phyloP scores from a whole-genome alignment of 1,284 basidiomycete genomes.

The Trichosporon sp. region DNA sequence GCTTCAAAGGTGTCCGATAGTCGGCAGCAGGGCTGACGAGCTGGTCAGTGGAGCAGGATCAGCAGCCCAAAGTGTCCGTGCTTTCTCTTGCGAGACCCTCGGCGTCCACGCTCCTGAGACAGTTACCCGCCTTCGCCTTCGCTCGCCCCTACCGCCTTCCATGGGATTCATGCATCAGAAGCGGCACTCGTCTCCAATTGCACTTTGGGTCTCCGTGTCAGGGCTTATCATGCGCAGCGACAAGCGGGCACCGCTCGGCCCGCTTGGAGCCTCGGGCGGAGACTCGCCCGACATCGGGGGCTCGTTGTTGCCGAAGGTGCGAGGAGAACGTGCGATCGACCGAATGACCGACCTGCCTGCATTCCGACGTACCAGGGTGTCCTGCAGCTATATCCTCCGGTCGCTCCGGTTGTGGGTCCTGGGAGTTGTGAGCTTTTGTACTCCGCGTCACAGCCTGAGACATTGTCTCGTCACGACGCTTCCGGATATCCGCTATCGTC shows the following conservation, averaged over 20 bases:
- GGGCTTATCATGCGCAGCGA: not conserved
- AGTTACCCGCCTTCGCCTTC: not conserved
- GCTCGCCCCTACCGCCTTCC: too few species aligned
- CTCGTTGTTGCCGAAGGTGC: not conserved
- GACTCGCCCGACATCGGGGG: not conserved
- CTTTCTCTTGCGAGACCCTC: not conserved
- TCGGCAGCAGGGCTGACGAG: too few species aligned
- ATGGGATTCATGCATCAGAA: too few species aligned
- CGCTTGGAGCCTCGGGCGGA: not conserved
- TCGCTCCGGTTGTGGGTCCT: not conserved
- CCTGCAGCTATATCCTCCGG: not conserved
- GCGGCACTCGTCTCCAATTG: not conserved
- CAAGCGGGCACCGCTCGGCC: not conserved
- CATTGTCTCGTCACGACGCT: not conserved
- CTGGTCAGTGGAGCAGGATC: not conserved
- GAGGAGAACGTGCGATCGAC: not conserved
- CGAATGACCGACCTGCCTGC: not conserved
- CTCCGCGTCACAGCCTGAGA: not conserved
- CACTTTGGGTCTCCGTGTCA: not conserved
- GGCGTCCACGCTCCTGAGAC: not conserved
- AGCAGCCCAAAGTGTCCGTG: constrained; percentile 1
- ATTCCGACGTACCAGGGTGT: not conserved
- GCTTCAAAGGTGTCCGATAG: too few species aligned
- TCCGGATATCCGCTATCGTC: not conserved
- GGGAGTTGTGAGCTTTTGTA: not conserved